Evolutionary conservation across 495 filamentous ascomycete genomes (phyloP).

Genomic region (Aspergillus saccharolyticus): DNA sequence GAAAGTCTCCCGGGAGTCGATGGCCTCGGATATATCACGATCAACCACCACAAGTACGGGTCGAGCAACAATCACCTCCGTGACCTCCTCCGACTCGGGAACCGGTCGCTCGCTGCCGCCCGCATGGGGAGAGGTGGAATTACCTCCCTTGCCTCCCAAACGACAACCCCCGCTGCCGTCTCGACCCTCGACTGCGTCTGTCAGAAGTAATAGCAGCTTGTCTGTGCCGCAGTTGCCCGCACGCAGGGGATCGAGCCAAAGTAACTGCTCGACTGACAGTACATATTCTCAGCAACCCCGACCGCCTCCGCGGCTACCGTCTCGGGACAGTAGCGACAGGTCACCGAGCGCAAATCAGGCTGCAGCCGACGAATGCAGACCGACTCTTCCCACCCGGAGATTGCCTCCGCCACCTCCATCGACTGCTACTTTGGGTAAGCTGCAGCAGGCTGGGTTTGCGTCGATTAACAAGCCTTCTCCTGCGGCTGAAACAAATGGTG

Average conservation of each 20-base stretch:
- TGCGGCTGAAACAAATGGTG: conserved; percentile 12
- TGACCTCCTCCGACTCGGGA: conserved; percentile 30
- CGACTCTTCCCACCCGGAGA: conserved; percentile 24
- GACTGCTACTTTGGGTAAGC: conserved; percentile 24
- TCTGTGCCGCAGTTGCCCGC: conserved; percentile 17
- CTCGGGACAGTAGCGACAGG: conserved; percentile 22
- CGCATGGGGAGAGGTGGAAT: conserved; percentile 39
- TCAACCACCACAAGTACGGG: conserved; percentile 36
- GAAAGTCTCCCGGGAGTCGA: conserved; percentile 31
- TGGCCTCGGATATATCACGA: conserved; percentile 34
- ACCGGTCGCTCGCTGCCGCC: conserved; percentile 29
- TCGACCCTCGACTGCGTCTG: conserved; percentile 22
- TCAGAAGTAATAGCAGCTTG: conserved; percentile 17
- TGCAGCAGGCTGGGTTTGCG: conserved; percentile 36
- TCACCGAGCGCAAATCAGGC: conserved; percentile 17
- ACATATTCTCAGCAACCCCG: conserved; percentile 4
- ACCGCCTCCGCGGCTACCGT: conserved; percentile 28
- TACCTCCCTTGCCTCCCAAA: conserved; percentile 44
- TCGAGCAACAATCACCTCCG: conserved; percentile 28
- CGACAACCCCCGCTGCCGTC: conserved; percentile 23
- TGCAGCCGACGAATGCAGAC: background rate
- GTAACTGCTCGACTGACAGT: conserved; percentile 11
- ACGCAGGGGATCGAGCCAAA: conserved; percentile 16
- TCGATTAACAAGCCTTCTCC: conserved; percentile 28
- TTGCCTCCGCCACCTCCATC: conserved; percentile 35